These are phyloP conservation scores for Mycena albidolilacea DNA, from an alignment of 768 basidiomycete genomes.

Conservation along the genomic window DNA sequence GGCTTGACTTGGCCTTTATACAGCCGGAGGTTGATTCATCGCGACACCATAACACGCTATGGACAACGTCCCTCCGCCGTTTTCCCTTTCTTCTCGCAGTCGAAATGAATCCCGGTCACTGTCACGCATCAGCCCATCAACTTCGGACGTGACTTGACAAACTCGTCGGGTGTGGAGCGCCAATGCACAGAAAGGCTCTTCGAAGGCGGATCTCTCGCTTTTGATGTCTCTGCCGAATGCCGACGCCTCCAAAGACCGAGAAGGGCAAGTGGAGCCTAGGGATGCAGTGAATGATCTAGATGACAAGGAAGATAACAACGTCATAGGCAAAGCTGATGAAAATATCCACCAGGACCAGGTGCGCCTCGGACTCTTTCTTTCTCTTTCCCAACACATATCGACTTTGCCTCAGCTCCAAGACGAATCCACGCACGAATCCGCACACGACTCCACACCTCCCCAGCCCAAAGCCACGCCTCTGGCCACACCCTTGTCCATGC, in stretches of 20 bases:
- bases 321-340: constrained; percentile 29
- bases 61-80: not conserved
- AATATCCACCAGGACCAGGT: constrained; percentile 28
- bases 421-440: not conserved
- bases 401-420: constrained; percentile 3
- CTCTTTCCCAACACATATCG: not conserved
- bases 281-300: constrained; percentile 34
- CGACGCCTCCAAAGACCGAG: constrained; percentile 21
- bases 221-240: constrained; percentile 30
- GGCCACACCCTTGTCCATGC: constrained; percentile 21
- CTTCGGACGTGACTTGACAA: constrained; percentile 14
- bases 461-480: constrained; percentile 6
- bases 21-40: too few species aligned
- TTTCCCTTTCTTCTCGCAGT: not conserved
- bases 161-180: not conserved
- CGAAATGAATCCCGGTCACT: not conserved
- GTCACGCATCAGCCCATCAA: constrained; percentile 21
- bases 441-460: not conserved
- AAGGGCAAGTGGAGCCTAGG: constrained; percentile 26
- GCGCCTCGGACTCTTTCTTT: not conserved
- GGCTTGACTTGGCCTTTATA: too few species aligned
- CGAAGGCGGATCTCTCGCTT: constrained; percentile 10
- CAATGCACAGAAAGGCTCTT: constrained; percentile 3
- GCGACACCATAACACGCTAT: too few species aligned
- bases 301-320: constrained; percentile 32